Evolutionary conservation across 345 rosid species (phyloP).

Genomic region (Citrus australasica): DNA sequence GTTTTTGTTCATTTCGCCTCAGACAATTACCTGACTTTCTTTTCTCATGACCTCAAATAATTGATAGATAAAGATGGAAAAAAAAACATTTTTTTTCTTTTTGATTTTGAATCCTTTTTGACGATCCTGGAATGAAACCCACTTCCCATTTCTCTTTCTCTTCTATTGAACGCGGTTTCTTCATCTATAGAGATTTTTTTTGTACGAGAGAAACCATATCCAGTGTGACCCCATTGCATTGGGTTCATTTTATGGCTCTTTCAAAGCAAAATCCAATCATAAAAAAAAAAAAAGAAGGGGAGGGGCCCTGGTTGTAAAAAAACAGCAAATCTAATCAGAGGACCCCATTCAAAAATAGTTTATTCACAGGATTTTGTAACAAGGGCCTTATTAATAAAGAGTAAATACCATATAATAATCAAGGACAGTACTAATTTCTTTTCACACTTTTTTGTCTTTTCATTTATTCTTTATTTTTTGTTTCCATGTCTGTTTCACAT

Average conservation of each 20-base stretch:
- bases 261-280: not conserved
- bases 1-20: slow-evolving; percentile 15
- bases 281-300: no score
- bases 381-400: no score
- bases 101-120: no score
- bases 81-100: not conserved
- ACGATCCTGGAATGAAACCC: slow-evolving; percentile 1
- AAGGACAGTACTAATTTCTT: not conserved
- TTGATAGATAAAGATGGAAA: slow-evolving; percentile 6
- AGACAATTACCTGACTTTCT: slow-evolving; percentile 12
- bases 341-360: no score
- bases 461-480: not conserved
- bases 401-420: no score
- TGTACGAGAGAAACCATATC: slow-evolving; percentile 6
- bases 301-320: no score
- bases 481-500: not conserved
- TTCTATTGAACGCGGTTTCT: slow-evolving; percentile 20
- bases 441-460: not conserved
- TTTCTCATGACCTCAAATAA: slow-evolving; percentile 4
- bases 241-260: not conserved
- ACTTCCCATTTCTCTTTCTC: slow-evolving; percentile 11
- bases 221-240: slow-evolving; percentile 15
- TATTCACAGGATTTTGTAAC: no score
- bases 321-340: no score
- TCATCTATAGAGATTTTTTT: not conserved